A percentile compares a stretch with the other conserved stretches of the same genome.
These are phyloP conservation scores for Aquilaria yunnanensis DNA, from an alignment of 345 rosid genomes.

Conservation along the genomic window DNA sequence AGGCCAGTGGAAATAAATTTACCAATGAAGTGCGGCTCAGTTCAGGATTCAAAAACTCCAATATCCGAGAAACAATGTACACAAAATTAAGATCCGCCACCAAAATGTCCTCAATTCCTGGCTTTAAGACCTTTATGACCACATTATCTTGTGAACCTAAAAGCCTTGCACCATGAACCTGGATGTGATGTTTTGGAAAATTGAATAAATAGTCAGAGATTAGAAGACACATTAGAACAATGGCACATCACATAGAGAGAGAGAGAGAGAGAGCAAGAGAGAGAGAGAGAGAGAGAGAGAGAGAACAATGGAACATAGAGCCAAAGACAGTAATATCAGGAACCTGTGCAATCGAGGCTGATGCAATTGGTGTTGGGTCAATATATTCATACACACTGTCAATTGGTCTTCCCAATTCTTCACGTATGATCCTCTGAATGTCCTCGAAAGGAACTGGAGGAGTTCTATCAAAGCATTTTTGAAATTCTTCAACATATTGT, in stretches of 20 bases:
- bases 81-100: constrained; percentile 95
- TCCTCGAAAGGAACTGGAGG: constrained; percentile 78
- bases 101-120: constrained; percentile 84
- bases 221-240: not conserved
- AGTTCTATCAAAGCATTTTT: constrained; percentile 89
- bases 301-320: too few species aligned
- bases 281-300: constrained; percentile 5
- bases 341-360: constrained; percentile 97
- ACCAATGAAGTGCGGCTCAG: constrained; percentile 90
- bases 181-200: constrained; percentile 10
- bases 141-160: constrained; percentile 82
- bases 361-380: constrained; percentile 87
- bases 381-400: constrained; percentile 77
- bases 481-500: constrained; percentile 85
- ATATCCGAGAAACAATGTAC: constrained; percentile 77
- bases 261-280: not conserved
- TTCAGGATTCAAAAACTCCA: constrained; percentile 91
- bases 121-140: constrained; percentile 90
- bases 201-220: constrained; percentile 9
- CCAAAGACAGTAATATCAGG: not conserved
- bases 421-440: constrained; percentile 64
- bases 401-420: constrained; percentile 85
- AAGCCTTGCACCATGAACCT: constrained; percentile 97
- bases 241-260: not conserved
- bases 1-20: constrained; percentile 11